Conservation (phyloP, 768 basidiomycete genomes). For the Phaffia tasmanica region DNA sequence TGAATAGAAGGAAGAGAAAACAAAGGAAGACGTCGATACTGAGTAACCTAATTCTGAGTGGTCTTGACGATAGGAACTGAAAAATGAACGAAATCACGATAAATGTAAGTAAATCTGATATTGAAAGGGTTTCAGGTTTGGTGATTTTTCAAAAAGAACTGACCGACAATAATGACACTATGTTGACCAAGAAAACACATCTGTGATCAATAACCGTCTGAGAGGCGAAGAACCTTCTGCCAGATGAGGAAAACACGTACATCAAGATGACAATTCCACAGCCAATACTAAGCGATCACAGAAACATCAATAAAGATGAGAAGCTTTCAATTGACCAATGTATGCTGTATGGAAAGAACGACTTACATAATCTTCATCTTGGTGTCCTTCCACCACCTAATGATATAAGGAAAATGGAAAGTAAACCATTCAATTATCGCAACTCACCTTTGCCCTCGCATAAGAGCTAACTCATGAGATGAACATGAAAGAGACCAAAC, state of each 20-base stretch:
- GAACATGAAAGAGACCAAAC: not conserved
- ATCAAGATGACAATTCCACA: slow-evolving; percentile 83
- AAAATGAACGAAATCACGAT: not conserved
- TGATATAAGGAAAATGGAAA: not conserved
- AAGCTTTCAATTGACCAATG: not conserved
- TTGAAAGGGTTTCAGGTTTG: not conserved
- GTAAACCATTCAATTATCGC: too few relatives aligned
- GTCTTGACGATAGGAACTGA: slow-evolving; percentile 79
- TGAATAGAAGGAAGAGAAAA: too few relatives aligned
- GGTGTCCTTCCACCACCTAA: slow-evolving; percentile 51
- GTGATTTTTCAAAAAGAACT: not conserved
- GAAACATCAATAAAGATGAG: not conserved
- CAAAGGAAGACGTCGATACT: slow-evolving; percentile 1
- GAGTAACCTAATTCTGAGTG: slow-evolving; percentile 43
- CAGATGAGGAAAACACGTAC: slow-evolving; percentile 5
- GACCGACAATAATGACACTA: slow-evolving; percentile 49
- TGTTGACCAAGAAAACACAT: not conserved
- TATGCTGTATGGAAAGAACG: not conserved
- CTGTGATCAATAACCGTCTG: not conserved
- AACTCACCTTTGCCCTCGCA: too few relatives aligned
- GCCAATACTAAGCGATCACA: slow-evolving; percentile 46
- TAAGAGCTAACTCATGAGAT: slow-evolving; percentile 31
- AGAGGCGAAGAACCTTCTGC: not conserved
- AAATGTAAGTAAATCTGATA: not conserved
- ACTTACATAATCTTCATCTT: slow-evolving; percentile 79